A percentile compares a stretch with the other conserved stretches of the same genome.
Conservation (phyloP, 2,329 filamentous ascomycete genomes). For the Aspergillus sp. region DNA sequence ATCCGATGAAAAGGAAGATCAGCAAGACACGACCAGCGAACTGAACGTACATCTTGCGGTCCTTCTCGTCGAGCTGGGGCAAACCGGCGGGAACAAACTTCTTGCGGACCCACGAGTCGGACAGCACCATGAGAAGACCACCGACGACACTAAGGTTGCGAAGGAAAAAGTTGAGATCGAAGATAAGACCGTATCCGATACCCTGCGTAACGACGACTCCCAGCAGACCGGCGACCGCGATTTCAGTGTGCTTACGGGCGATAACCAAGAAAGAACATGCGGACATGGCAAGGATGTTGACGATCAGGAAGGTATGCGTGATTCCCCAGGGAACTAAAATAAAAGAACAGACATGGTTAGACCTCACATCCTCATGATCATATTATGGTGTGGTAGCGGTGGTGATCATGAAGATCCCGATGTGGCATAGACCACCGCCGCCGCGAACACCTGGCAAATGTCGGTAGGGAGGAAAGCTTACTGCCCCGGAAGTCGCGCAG, state of each 20-base stretch:
- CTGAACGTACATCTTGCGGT: slow-evolving; percentile 99
- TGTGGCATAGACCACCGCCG: background rate
- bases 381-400: too few species aligned
- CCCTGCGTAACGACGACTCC: slow-evolving; percentile 89
- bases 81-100: slow-evolving; percentile 93
- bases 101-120: slow-evolving; percentile 97
- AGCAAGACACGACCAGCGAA: slow-evolving; percentile 89
- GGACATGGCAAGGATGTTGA: slow-evolving; percentile 86
- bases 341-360: slow-evolving; percentile 1
- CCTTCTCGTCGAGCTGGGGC: slow-evolving; percentile 94
- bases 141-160: slow-evolving; percentile 97
- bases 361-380: too few species aligned
- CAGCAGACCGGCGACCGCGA: slow-evolving; percentile 85
- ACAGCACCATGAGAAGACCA: slow-evolving; percentile 94
- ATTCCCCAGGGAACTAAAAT: slow-evolving; percentile 73
- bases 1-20: slow-evolving; percentile 96
- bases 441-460: background rate
- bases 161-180: slow-evolving; percentile 99
- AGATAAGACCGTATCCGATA: slow-evolving; percentile 94
- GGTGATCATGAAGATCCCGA: too few species aligned
- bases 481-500: slow-evolving; percentile 88
- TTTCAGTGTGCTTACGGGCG: slow-evolving; percentile 85
- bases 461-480: slow-evolving; percentile 47
- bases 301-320: slow-evolving; percentile 86
- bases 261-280: slow-evolving; percentile 82